Evolutionary conservation across 139 green algal genomes (phyloP), one percentile per base, ranked within the genome.

Genomic region (Desmodesmus armatus): DNA sequence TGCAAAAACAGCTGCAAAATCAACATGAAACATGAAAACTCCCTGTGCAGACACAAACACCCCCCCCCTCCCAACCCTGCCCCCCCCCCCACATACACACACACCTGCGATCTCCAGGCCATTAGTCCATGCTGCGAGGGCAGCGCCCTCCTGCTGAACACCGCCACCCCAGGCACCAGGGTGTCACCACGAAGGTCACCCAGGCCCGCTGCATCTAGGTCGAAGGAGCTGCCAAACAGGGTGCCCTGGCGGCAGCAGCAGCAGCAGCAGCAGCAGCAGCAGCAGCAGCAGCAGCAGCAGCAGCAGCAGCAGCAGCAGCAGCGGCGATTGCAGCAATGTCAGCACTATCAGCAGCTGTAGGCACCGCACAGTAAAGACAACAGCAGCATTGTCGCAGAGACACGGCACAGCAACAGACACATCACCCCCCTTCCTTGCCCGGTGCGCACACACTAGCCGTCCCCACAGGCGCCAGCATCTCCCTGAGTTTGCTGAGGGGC

Each of bases 61-160:
- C 21, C 53, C 11, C n/a, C 13, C 4, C 53, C 27, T 5, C 53
- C 53, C 2, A 44, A 37, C 31, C 1, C 63, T 40, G 0, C 31
- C n/a, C 7, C 29, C 33, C 23, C n/a, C 13, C 51, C 51, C 51
- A 1, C 1, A 62, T 2, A 1, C 60, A 69, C 60, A 69, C 25
- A 43, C 88, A 15, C 80, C 78, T 17, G 94, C 93, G 58, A 99
- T 90, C 86, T 99, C 97, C 72, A 99, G 89, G 0, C 96, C 94
- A 65, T 95, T 97, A n/a, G 95, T 99, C 97, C 97, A 99, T 25
- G 94, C 97, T 7, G 97, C 96, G 63, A 99, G 87, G 97, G 94
- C 62, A 93, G 87, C 19, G 96, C 94, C 40, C 97, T 90, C 13
- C 91, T 89, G 70, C 92, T 97, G 89, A 98, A 99, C 37, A 99